phyloP scores from a whole-genome alignment of 116 monocot genomes.

The Posidonia oceanica region DNA sequence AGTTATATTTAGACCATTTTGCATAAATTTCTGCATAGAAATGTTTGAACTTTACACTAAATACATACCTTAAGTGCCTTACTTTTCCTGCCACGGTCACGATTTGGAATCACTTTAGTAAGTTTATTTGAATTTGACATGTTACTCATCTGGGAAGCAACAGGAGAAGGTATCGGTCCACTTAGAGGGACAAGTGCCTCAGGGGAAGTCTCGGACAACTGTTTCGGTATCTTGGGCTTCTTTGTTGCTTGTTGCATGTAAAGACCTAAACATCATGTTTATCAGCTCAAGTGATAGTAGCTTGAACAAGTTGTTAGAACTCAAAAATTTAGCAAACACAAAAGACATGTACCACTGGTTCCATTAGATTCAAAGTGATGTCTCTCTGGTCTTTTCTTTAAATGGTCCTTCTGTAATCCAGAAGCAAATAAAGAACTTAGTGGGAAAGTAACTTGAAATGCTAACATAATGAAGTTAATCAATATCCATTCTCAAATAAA shows the following conservation, averaged over 20 bases:
- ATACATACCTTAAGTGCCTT: slow-evolving; percentile 63
- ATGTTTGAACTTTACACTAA: no score
- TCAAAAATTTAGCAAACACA: not conserved
- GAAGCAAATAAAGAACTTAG: not conserved
- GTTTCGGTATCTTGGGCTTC: slow-evolving; percentile 66
- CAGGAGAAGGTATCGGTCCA: slow-evolving; percentile 67
- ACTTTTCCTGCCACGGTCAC: slow-evolving; percentile 68
- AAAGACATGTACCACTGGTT: slow-evolving; percentile 35
- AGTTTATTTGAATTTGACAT: slow-evolving; percentile 84
- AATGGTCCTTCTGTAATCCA: slow-evolving; percentile 51
- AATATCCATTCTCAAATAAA: no score
- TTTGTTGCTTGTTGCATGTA: slow-evolving; percentile 56
- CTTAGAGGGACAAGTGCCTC: slow-evolving; percentile 29
- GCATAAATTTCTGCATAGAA: no score
- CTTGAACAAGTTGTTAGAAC: not conserved
- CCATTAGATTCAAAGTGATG: slow-evolving; percentile 69
- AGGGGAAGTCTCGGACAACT: slow-evolving; percentile 35
- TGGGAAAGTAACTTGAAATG: no score
- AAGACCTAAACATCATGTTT: slow-evolving; percentile 23
- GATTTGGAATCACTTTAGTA: slow-evolving; percentile 63
- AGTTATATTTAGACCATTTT: no score
- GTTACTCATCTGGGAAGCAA: slow-evolving; percentile 91
- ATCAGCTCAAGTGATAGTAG: not conserved
- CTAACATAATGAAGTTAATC: no score
- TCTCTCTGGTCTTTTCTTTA: slow-evolving; percentile 58